A percentile compares a stretch with the other conserved stretches of the same genome.
Conservation (phyloP, 2,329 filamentous ascomycete species). For the Chaetomium olivaceum region DNA sequence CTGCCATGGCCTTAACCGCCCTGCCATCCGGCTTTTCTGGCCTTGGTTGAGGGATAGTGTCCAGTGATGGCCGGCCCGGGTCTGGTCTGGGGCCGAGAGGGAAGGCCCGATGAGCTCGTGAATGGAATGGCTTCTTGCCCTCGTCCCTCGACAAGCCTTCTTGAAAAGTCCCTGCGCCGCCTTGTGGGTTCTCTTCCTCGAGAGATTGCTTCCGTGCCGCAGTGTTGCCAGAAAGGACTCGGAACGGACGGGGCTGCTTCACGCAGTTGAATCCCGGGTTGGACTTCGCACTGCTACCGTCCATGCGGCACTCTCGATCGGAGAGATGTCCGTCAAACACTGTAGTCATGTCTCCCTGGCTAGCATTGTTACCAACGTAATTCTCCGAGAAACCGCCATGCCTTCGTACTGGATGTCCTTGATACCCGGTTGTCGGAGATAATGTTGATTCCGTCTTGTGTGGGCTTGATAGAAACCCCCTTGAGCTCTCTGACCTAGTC, state of each 20-base stretch:
- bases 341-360: not conserved
- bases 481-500: not conserved
- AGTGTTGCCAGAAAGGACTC: not conserved
- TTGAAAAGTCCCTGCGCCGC: not conserved
- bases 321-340: too few relatives aligned
- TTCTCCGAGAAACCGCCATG: not conserved
- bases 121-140: not conserved
- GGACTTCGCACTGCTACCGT: not conserved
- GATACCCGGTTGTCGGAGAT: not conserved
- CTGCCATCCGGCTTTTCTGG: slow-evolving; percentile 34
- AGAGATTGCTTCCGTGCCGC: not conserved
- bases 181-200: not conserved
- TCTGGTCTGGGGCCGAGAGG: slow-evolving; percentile 3
- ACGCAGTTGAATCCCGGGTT: not conserved
- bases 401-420: not conserved
- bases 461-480: not conserved
- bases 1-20: slow-evolving; percentile 53
- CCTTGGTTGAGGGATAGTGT: slow-evolving; percentile 16
- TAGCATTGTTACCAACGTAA: too few relatives aligned
- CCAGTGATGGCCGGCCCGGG: not conserved
- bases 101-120: not conserved
- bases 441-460: not conserved
- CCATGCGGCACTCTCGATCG: not conserved
- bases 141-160: not conserved
- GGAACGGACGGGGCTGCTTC: not conserved